Evolutionary conservation across 2,329 filamentous ascomycete species (phyloP).

Genomic region (Zasmidium citrigriseum): DNA sequence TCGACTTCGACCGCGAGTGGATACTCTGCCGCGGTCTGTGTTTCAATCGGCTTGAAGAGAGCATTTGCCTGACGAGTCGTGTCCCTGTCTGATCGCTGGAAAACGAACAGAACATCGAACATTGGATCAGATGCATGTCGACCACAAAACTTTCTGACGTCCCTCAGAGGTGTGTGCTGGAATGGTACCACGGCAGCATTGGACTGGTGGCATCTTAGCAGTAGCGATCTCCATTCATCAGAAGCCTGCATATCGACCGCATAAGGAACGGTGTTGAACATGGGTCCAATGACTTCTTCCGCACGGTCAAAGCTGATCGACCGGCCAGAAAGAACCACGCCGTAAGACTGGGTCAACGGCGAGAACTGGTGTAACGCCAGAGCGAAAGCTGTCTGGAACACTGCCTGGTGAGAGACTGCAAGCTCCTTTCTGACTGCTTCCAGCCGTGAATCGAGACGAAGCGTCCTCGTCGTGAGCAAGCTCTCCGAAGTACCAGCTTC

Average conservation of each 20-base stretch:
- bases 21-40: constrained; percentile 62
- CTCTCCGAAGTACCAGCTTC: background rate
- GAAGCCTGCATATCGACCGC: constrained; percentile 48
- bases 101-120: constrained; percentile 83
- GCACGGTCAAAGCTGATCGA: constrained; percentile 66
- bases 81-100: constrained; percentile 54
- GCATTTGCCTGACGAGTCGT: background rate
- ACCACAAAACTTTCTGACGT: constrained; percentile 77
- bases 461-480: background rate
- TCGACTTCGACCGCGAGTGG: constrained; percentile 76
- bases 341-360: constrained; percentile 57
- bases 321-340: constrained; percentile 77
- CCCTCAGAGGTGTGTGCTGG: constrained; percentile 76
- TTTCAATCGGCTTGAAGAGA: constrained; percentile 57
- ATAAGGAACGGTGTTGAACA: constrained; percentile 89
- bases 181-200: constrained; percentile 68
- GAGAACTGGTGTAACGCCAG: constrained; percentile 59
- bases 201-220: constrained; percentile 68
- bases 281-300: constrained; percentile 71
- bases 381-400: constrained; percentile 76
- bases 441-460: background rate
- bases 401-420: constrained; percentile 74
- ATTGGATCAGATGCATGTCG: constrained; percentile 57
- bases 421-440: constrained; percentile 56
- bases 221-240: constrained; percentile 61